Base-by-base conservation (phyloP, 1,284 basidiomycete species). In the Apiotrichum laibachii region DNA sequence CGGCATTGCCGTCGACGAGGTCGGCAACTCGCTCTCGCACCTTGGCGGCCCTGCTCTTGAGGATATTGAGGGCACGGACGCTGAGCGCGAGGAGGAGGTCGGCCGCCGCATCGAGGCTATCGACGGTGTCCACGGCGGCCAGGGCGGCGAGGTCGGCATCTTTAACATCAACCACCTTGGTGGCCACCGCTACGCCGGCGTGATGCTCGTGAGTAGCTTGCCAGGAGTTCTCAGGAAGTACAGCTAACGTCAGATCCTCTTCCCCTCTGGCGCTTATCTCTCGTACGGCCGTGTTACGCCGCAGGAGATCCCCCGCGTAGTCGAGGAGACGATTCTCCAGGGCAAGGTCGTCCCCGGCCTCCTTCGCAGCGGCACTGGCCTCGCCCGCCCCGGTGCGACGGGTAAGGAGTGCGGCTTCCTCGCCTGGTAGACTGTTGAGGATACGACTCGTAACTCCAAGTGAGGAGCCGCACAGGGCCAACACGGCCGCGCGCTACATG, bases 281-380 rank as follows among this genome's bases (percentile, higher is more conserved):
- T 94, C 92, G 85, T 96, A 96, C 71, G 94, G 93, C n/a, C 86
- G 94, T 37, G 91, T 95, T 2, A 87, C 88, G 42, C 86, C 92
- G 12, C 88, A 92, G 70, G 88, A 94, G 69, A 87, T 92, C 49
- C 88, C 90, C 50, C 83, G 86, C 7, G 88, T 96, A 55, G 92
- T 96, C 46, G 83, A 86, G 68, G 87, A 91, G 67, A 97, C 93
- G 10, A 86, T 97, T 57, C 81, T 92, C 57, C 81, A 85, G 15
- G 93, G 93, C 5, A 84, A 87, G 70, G 82, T 97, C 47, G 83
- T 96, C 16, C 87, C 90, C 1, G 85, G 87, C 12, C 82, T 96
- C 13, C 81, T 96, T 49, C 84, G 93, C 8, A 90, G 89, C 13
- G 93, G 90, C 1, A 74, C 89, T 53, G 89, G 91, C 71, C 81